Conservation (phyloP, 1,284 basidiomycete genomes). For the Marasmius oreades region DNA sequence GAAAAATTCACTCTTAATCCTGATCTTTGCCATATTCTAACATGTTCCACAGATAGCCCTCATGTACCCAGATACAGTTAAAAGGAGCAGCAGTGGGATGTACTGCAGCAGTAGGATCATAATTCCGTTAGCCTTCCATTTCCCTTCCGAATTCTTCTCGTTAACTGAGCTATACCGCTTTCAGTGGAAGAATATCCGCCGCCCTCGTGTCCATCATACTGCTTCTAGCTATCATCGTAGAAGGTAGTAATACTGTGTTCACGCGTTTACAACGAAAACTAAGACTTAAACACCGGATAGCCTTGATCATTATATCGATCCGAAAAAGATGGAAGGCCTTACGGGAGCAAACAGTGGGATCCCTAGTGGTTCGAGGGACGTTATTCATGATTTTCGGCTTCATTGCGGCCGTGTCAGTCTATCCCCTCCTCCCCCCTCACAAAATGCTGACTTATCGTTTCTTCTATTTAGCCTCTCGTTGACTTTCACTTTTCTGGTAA, state of each 20-base stretch:
- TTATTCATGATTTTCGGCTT: constrained; percentile 13
- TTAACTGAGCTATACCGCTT: background rate
- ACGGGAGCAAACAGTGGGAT: constrained; percentile 1
- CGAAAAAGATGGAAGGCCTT: constrained; percentile 6
- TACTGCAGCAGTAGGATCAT: constrained; percentile 13
- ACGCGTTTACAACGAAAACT: background rate
- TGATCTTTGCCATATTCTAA: background rate
- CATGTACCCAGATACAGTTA: constrained; percentile 5
- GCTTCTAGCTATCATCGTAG: constrained; percentile 9
- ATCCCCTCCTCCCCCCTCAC: background rate
- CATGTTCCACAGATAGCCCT: constrained; percentile 5
- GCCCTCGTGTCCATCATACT: constrained; percentile 11
- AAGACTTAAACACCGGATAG: background rate
- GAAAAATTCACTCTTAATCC: too few relatives aligned
- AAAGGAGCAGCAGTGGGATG: constrained; percentile 12
- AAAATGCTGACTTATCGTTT: background rate
- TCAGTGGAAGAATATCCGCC: constrained; percentile 13
- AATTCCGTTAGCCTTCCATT: constrained; percentile 8
- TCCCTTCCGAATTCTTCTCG: background rate
- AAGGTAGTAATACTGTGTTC: constrained; percentile 4
- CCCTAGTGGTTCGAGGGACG: constrained; percentile 7
- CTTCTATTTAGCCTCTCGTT: constrained; percentile 6
- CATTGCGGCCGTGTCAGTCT: constrained; percentile 11
- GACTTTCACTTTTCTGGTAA: constrained; percentile 11
- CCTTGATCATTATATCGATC: background rate